Conservation (phyloP, 192 early-diverging fungal genomes). For the Coemansia sp. region DNA sequence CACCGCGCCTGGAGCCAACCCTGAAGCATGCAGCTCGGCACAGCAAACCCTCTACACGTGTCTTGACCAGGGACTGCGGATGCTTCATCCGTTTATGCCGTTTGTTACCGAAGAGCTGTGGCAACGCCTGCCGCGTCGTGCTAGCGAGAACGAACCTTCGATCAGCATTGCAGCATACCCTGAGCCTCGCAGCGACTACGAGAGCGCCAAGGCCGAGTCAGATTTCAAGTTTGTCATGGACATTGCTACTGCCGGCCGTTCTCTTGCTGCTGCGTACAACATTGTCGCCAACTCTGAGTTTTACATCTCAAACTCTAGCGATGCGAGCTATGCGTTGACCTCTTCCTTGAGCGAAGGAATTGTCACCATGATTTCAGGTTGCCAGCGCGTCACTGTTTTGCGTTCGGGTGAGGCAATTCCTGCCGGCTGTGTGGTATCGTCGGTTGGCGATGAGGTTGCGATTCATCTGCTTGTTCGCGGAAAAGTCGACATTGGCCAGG, state of each 20-base stretch:
- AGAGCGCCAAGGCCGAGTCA: constrained; percentile 66
- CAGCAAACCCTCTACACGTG: constrained; percentile 94
- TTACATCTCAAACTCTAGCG: constrained; percentile 59
- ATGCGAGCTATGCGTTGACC: constrained; percentile 53
- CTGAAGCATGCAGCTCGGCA: constrained; percentile 60
- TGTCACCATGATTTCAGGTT: constrained; percentile 71
- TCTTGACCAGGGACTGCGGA: constrained; percentile 84
- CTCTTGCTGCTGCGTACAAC: constrained; percentile 75
- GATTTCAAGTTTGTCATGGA: constrained; percentile 80
- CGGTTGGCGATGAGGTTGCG: constrained; percentile 68
- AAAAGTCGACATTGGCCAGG: constrained; percentile 77
- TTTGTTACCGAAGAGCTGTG: constrained; percentile 99
- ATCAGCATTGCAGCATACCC: constrained; percentile 70
- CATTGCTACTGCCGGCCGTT: constrained; percentile 74
- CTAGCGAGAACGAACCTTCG: constrained; percentile 52
- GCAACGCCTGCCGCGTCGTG: constrained; percentile 87
- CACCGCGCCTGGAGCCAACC: constrained; percentile 61
- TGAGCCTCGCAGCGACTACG: constrained; percentile 52
- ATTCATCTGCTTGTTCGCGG: constrained; percentile 80
- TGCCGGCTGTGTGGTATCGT: constrained; percentile 73
- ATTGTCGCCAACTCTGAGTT: constrained; percentile 57
- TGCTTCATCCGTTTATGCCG: constrained; percentile 98
- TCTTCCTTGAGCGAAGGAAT: constrained; percentile 64
- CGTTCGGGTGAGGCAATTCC: constrained; percentile 59
- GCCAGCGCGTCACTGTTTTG: constrained; percentile 66